phyloP scores from a whole-genome alignment of 2,329 filamentous ascomycete species.

The Lojkania enalia region DNA sequence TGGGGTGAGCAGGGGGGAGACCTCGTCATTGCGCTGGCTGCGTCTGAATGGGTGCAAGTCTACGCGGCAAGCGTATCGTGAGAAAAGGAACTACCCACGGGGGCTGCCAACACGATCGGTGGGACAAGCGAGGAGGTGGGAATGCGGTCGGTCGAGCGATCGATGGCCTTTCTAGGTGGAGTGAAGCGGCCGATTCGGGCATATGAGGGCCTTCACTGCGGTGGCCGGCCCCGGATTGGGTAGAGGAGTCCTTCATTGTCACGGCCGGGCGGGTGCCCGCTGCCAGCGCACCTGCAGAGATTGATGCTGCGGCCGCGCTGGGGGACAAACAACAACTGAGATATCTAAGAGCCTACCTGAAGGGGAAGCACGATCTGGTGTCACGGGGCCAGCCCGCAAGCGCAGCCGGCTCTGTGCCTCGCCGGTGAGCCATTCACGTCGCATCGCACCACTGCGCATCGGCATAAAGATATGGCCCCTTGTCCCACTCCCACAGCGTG shows the following conservation, averaged over 20 bases:
- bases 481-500: slow-evolving; percentile 33
- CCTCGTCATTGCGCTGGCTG: slow-evolving; percentile 37
- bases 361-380: slow-evolving; percentile 13
- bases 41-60: slow-evolving; percentile 23
- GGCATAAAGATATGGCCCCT: slow-evolving; percentile 23
- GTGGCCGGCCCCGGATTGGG: slow-evolving; percentile 26
- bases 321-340: slow-evolving; percentile 33
- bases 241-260: slow-evolving; percentile 34
- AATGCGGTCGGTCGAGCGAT: slow-evolving; percentile 17
- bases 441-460: slow-evolving; percentile 20
- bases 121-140: slow-evolving; percentile 30
- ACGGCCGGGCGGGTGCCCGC: slow-evolving; percentile 32
- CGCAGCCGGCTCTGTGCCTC: slow-evolving; percentile 16
- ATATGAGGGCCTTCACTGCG: slow-evolving; percentile 32
- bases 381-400: slow-evolving; percentile 16
- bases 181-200: slow-evolving; percentile 38
- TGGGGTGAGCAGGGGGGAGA: slow-evolving; percentile 33
- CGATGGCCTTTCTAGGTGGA: slow-evolving; percentile 27
- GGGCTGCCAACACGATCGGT: slow-evolving; percentile 35
- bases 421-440: slow-evolving; percentile 20
- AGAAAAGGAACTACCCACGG: slow-evolving; percentile 18
- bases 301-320: slow-evolving; percentile 27
- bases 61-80: slow-evolving; percentile 20
- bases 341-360: slow-evolving; percentile 15
- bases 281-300: slow-evolving; percentile 38